A percentile compares a stretch with the other conserved stretches of the same genome.
Evolutionary conservation across 148 eudicot species (phyloP).

Genomic region (Linanthus parryae): DNA sequence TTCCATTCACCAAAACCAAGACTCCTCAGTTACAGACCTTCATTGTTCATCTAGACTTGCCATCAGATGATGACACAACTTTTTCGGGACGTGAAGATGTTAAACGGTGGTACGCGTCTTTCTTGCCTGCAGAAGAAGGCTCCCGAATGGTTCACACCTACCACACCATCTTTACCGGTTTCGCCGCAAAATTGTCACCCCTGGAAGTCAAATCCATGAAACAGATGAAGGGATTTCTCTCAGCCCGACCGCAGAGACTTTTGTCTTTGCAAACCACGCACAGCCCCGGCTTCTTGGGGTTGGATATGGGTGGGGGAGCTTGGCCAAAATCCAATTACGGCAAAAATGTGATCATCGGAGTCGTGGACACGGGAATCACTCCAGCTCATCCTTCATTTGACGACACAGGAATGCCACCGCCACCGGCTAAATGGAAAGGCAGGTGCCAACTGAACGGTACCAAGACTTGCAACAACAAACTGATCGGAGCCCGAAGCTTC

Average conservation of each 20-base stretch:
- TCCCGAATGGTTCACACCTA: conserved; percentile 61
- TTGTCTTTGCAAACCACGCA: conserved; percentile 13
- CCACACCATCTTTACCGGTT: conserved; percentile 49
- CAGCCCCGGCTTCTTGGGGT: conserved; percentile 19
- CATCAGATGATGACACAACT: too few species aligned
- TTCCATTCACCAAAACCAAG: too few species aligned
- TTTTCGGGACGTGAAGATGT: too few species aligned
- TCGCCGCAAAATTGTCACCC: conserved; percentile 57
- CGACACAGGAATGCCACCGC: conserved; percentile 20
- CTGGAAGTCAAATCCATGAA: conserved; percentile 29
- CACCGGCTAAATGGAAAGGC: conserved; percentile 26
- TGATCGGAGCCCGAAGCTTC: not conserved
- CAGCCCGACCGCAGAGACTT: conserved; percentile 6
- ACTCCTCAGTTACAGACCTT: too few species aligned
- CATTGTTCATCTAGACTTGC: conserved; percentile 59
- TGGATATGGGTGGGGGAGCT: conserved; percentile 12
- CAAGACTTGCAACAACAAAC: not conserved
- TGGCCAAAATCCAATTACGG: conserved; percentile 19
- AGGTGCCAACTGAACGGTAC: not conserved
- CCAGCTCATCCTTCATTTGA: conserved; percentile 20
- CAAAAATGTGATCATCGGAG: conserved; percentile 16
- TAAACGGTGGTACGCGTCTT: too few species aligned
- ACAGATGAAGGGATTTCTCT: too few species aligned
- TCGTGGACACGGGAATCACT: conserved; percentile 15
- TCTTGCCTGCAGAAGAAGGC: too few species aligned